Evolutionary conservation across 305 asterid species (phyloP).

Genomic region (Fraxinus baroniana): DNA sequence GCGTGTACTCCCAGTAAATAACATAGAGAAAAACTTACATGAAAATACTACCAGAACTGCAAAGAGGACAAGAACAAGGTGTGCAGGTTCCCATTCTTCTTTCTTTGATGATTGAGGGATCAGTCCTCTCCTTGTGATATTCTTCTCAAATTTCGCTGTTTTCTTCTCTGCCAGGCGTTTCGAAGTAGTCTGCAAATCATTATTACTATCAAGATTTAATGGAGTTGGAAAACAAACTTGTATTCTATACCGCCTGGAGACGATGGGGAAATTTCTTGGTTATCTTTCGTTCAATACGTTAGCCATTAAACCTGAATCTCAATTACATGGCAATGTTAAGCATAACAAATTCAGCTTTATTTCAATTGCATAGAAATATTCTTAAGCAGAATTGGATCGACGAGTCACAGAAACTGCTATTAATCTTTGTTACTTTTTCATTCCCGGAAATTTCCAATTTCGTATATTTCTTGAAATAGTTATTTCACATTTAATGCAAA

Average conservation of each 20-base stretch:
- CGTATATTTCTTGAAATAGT: not conserved
- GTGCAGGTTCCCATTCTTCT: conserved; percentile 59
- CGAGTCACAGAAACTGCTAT: not conserved
- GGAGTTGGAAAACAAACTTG: not conserved
- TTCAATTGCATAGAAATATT: not conserved
- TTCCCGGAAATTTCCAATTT: not conserved
- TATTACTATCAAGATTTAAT: not conserved
- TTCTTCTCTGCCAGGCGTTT: conserved; percentile 75
- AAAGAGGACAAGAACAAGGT: conserved; percentile 70
- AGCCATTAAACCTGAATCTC: not conserved
- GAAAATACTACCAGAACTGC: conserved; percentile 71
- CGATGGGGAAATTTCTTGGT: not conserved
- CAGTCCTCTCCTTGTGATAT: conserved; percentile 66
- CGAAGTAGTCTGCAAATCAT: conserved; percentile 63
- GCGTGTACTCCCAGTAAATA: not conserved
- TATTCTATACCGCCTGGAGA: not conserved
- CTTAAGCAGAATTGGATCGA: not conserved
- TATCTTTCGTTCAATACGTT: not conserved
- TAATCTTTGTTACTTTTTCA: not conserved
- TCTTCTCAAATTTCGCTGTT: conserved; percentile 86
- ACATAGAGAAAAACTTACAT: conserved; percentile 39
- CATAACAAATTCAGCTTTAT: not conserved
- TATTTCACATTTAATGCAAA: not conserved
- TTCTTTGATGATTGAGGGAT: conserved; percentile 40
- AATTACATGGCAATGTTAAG: not conserved